phyloP scores from a whole-genome alignment of 148 eudicot genomes.

The Nepenthes mirabilis region DNA sequence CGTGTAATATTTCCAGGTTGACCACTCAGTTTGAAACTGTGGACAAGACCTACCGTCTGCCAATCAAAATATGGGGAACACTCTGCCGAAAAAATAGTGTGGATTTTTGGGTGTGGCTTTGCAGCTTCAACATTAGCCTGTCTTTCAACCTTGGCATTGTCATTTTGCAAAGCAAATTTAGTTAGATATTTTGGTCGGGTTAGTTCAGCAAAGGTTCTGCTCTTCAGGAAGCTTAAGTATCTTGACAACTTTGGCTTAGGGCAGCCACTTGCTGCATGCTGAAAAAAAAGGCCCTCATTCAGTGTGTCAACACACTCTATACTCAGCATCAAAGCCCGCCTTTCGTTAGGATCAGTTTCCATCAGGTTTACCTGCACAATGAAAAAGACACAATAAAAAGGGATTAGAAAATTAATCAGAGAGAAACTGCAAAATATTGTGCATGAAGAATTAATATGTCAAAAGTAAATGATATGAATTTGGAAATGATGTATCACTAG shows the following conservation, averaged over 20 bases:
- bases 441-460: too few species aligned
- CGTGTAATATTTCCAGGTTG: constrained; percentile 91
- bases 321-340: constrained; percentile 51
- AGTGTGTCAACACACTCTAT: constrained; percentile 74
- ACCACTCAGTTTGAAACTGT: constrained; percentile 78
- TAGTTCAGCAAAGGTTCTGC: constrained; percentile 61
- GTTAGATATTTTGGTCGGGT: constrained; percentile 62
- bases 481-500: too few species aligned
- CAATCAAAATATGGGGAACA: constrained; percentile 92
- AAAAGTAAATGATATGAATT: too few species aligned
- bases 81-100: constrained; percentile 85
- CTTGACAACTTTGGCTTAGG: constrained; percentile 79
- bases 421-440: too few species aligned
- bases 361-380: constrained; percentile 52
- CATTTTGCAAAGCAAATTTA: constrained; percentile 28
- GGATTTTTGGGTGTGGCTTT: constrained; percentile 53
- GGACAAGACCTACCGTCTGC: constrained; percentile 90
- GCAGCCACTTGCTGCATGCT: constrained; percentile 66
- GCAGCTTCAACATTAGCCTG: constrained; percentile 28
- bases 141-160: constrained; percentile 18
- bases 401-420: too few species aligned
- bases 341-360: constrained; percentile 51
- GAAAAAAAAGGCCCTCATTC: constrained; percentile 70
- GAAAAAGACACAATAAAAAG: not conserved
- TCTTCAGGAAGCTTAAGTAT: constrained; percentile 71